A percentile compares a stretch with the other conserved stretches of the same genome.
Conservation (phyloP, 495 filamentous ascomycete species). For the Pseudoneurospora amorphoporcata region DNA sequence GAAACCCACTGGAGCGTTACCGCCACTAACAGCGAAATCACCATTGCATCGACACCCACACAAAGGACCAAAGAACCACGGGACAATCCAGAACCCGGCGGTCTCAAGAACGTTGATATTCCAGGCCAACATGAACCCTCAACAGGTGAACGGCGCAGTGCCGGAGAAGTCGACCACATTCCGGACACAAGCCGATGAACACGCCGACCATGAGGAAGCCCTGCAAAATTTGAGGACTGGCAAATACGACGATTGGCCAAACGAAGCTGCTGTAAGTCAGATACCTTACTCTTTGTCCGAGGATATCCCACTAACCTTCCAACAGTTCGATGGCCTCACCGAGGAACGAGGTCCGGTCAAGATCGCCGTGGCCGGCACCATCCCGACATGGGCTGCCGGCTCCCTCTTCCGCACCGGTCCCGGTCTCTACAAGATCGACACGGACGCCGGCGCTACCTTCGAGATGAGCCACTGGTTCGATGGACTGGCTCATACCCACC, state of each 20-base stretch:
- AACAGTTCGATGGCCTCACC: constrained; percentile 35
- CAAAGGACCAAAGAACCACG: neutral
- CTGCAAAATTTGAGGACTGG: neutral
- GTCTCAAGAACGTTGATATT: no score
- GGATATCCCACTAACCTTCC: neutral
- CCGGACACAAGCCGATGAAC: constrained; percentile 5
- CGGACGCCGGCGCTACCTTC: constrained; percentile 44
- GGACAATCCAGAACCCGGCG: neutral
- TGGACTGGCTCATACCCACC: constrained; percentile 64
- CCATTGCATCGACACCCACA: neutral
- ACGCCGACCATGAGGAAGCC: constrained; percentile 1
- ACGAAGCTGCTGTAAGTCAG: constrained; percentile 32
- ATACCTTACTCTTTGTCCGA: neutral
- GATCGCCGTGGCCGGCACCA: constrained; percentile 28
- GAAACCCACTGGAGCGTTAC: neutral
- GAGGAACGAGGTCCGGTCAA: constrained; percentile 36
- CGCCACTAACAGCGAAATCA: neutral
- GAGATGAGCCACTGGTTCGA: constrained; percentile 67
- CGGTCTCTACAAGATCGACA: constrained; percentile 46
- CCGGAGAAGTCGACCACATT: neutral
- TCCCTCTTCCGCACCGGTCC: constrained; percentile 65
- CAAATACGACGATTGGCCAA: constrained; percentile 29
- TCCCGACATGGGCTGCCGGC: constrained; percentile 42
- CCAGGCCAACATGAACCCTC: neutral
- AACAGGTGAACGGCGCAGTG: neutral